Base-by-base conservation (phyloP, 768 basidiomycete species). In the Gloeopeniophorella convolvens region DNA sequence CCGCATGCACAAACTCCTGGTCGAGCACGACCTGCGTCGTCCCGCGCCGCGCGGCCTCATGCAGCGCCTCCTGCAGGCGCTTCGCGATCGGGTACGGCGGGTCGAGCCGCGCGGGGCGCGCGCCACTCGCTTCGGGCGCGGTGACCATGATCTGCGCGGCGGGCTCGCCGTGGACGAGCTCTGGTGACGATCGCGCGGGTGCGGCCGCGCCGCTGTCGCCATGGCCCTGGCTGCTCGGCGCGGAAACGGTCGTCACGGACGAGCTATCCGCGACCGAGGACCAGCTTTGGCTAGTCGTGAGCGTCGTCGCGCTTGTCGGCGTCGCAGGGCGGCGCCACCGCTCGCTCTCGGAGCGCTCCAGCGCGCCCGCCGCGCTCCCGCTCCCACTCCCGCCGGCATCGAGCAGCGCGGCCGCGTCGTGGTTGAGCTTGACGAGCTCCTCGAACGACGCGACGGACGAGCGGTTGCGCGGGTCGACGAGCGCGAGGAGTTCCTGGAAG, bases 401-500 rank as follows among this genome's bases (percentile, higher is more conserved):
- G 24, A 27, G 35, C 13, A 6, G 45, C 16, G 46, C 30, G 26
- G 36, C 47, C 33, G 41, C 47, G 8, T 44, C 41, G 30, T 44
- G 35, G 12, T 39, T 62, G 9, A 76, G 62, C 45, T 73, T 72
- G 5, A 74, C 68, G 30, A 83, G 65, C 39, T 71, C 68, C 33
- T 75, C 73, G 41, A 79, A 60, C 13, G 40, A 37, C 26, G 15
- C 72, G 69, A 58, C 73, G 71, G 49, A 75, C 62, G 45, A 48
- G 35, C 46, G 52, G n/a, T 54, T 42, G 27, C 33, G 46, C 13
- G 54, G 77, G 31, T 75, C 77, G 5, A 81, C 77, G 27, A 78
- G 77, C 58, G 67, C 78, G 43, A 88, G 73, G 15, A 88, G 66
- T 51, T 86, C 85, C 0, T 82, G 79, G 61, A 97, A 93, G 63